These are phyloP conservation scores for Candida chauliodis DNA, from an alignment of 805 yeast genomes.

Conservation along the genomic window DNA sequence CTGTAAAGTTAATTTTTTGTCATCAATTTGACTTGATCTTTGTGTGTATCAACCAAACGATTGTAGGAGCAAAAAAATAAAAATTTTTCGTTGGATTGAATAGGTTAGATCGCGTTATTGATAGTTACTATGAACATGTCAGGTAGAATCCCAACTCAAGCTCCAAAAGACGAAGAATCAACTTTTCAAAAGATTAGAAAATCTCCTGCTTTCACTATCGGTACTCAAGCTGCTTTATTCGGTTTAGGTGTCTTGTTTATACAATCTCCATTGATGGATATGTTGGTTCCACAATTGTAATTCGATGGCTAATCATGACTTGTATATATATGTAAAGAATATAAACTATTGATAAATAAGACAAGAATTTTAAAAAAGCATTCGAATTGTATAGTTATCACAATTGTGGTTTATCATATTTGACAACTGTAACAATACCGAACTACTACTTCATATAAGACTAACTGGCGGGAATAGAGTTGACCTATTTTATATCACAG, in stretches of 20 bases:
- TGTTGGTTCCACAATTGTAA: conserved; percentile 71
- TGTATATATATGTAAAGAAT: conserved; percentile 5
- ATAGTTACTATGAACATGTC: conserved; percentile 18
- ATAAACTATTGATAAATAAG: background rate
- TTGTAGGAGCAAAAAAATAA: conserved; percentile 1
- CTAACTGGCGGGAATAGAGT: too few relatives aligned
- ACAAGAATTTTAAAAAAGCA: background rate
- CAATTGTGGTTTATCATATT: too few relatives aligned
- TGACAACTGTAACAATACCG: too few relatives aligned
- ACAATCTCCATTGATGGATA: conserved; percentile 76
- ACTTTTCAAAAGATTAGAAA: conserved; percentile 51
- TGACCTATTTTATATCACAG: too few relatives aligned
- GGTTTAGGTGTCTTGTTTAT: conserved; percentile 71
- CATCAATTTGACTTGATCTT: background rate
- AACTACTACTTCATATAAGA: too few relatives aligned
- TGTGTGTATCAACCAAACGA: conserved; percentile 7
- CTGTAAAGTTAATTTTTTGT: too few relatives aligned
- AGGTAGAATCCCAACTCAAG: conserved; percentile 19
- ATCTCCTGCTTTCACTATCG: conserved; percentile 63
- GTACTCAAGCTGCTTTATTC: conserved; percentile 61
- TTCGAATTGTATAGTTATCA: background rate
- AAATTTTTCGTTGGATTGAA: conserved; percentile 2
- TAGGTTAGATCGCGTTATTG: too few relatives aligned
- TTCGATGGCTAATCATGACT: background rate
- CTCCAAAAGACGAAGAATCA: conserved; percentile 25